These are phyloP conservation scores for Pythium sp. DNA, from an alignment of 352 stramenopile genomes.

Conservation along the genomic window DNA sequence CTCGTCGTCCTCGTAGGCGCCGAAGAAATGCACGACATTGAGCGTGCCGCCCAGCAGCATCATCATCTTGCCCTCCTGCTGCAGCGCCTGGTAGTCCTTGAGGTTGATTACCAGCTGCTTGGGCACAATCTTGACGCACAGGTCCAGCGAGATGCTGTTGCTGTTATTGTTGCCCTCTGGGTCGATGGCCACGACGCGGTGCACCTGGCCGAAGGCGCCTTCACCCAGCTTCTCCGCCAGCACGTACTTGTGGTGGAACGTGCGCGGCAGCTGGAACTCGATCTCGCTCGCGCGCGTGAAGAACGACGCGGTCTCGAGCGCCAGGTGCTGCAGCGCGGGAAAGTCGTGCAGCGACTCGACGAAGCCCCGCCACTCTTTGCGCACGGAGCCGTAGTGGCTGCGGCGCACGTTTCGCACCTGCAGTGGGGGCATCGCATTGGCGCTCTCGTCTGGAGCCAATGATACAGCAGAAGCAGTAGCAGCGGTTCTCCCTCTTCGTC, in stretches of 20 bases:
- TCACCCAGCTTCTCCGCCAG: constrained; percentile 59
- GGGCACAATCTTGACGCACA: constrained; percentile 76
- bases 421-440: not conserved
- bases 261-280: constrained; percentile 59
- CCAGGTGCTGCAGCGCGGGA: constrained; percentile 46
- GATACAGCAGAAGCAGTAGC: not conserved
- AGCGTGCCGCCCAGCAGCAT: constrained; percentile 69
- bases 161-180: constrained; percentile 9
- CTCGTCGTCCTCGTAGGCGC: constrained; percentile 69
- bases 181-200: constrained; percentile 36
- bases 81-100: constrained; percentile 57
- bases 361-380: constrained; percentile 50
- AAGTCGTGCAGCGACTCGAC: constrained; percentile 38
- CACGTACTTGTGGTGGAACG: constrained; percentile 53
- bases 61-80: constrained; percentile 79
- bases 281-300: constrained; percentile 61
- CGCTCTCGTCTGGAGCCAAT: not conserved
- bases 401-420: not conserved
- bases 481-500: not conserved
- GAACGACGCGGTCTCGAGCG: constrained; percentile 53
- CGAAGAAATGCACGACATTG: constrained; percentile 83
- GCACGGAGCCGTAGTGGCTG: constrained; percentile 42
- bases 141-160: constrained; percentile 32
- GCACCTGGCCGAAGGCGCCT: constrained; percentile 67
- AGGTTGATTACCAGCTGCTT: constrained; percentile 62